A percentile compares a stretch with the other conserved stretches of the same genome.
These are phyloP conservation scores for Teunomyces atbi DNA, from an alignment of 805 yeast genomes.

Conservation along the genomic window DNA sequence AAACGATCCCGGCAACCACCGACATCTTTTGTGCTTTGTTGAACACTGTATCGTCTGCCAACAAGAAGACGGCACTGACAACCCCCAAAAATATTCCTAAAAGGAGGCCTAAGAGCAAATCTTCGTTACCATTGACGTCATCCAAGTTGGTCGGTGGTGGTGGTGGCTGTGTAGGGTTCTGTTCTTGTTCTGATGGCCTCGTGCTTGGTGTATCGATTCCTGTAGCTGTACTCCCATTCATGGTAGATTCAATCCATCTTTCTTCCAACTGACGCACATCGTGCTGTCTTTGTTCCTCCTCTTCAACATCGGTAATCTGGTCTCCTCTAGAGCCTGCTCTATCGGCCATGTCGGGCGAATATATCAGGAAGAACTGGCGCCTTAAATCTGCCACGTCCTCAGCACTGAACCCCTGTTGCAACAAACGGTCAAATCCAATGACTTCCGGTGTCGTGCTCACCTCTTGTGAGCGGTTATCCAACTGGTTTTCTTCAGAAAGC, in stretches of 20 bases:
- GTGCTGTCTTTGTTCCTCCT: constrained; percentile 38
- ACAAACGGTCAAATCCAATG: constrained; percentile 79
- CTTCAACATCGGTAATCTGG: constrained; percentile 37
- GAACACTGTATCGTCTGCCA: constrained; percentile 60
- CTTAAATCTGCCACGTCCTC: constrained; percentile 73
- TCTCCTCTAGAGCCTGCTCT: constrained; percentile 14
- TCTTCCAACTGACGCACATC: constrained; percentile 70
- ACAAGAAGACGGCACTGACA: constrained; percentile 55
- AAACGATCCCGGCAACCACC: constrained; percentile 64
- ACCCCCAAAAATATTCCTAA: constrained; percentile 79
- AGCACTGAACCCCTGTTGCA: constrained; percentile 79
- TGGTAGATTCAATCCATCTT: constrained; percentile 83
- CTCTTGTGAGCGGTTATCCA: constrained; percentile 51
- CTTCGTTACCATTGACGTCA: constrained; percentile 49
- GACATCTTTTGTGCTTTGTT: constrained; percentile 65
- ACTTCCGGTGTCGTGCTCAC: constrained; percentile 61
- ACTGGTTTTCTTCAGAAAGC: constrained; percentile 55
- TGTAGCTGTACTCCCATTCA: constrained; percentile 46
- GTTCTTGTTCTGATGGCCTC: constrained; percentile 5
- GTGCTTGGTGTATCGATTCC: constrained; percentile 7
- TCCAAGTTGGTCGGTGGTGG: constrained; percentile 25
- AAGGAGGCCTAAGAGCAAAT: constrained; percentile 64
- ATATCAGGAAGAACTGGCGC: constrained; percentile 68
- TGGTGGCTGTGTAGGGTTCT: constrained; percentile 13
- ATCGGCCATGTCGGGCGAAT: constrained; percentile 42